A percentile compares a stretch with the other conserved stretches of the same genome.
Evolutionary conservation across 1,284 basidiomycete species (phyloP).

Genomic region (Sphagnurus paluster): DNA sequence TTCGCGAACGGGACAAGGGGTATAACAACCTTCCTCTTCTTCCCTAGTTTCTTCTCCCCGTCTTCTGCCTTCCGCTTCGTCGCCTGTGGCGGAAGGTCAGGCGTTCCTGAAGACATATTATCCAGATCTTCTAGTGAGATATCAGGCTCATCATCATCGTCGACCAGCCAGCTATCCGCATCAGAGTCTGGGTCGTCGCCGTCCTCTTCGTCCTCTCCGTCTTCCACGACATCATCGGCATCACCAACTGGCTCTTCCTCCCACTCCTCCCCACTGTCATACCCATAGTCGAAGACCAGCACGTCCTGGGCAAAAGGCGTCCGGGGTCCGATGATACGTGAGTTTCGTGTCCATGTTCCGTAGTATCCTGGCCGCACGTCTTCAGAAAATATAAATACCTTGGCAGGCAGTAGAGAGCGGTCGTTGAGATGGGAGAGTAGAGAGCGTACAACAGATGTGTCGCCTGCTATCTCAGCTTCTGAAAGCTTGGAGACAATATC

Average conservation of each 20-base stretch:
- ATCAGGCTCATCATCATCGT: conserved; percentile 68
- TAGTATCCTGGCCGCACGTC: conserved; percentile 83
- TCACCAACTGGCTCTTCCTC: conserved; percentile 73
- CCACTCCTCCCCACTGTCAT: conserved; percentile 88
- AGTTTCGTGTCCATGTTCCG: conserved; percentile 83
- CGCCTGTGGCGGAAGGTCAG: conserved; percentile 37
- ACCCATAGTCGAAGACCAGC: conserved; percentile 73
- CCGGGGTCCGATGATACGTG: conserved; percentile 70
- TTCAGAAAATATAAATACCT: conserved; percentile 74
- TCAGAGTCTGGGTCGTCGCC: conserved; percentile 69
- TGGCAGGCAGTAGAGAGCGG: conserved; percentile 61
- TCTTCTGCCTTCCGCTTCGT: conserved; percentile 57
- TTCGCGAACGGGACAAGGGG: conserved; percentile 76
- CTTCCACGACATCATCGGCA: conserved; percentile 72
- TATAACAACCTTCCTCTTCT: conserved; percentile 72
- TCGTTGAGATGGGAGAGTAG: conserved; percentile 57
- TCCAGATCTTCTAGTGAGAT: conserved; percentile 42
- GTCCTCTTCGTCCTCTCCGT: conserved; percentile 66
- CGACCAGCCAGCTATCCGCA: conserved; percentile 74
- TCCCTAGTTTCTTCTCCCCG: conserved; percentile 45
- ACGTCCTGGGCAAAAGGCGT: conserved; percentile 72
- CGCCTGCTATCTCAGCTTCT: conserved; percentile 76
- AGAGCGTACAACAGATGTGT: conserved; percentile 58
- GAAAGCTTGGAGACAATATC: conserved; percentile 63
- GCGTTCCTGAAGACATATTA: conserved; percentile 35